Base-by-base conservation (phyloP, 306 rosid species). In the Abrus precatorius region DNA sequence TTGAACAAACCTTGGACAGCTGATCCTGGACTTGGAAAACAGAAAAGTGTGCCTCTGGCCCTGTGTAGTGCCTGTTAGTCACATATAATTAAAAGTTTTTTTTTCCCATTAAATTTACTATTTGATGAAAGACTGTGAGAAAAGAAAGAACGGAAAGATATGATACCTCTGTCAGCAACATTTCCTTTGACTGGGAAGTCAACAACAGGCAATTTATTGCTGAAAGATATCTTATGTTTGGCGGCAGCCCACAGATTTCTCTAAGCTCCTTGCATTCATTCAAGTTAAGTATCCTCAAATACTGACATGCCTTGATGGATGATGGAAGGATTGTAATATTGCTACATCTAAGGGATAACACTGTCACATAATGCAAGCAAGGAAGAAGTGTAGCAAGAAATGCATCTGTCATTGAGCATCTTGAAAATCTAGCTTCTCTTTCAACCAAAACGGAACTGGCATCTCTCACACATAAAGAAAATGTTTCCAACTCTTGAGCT, bases 321-420 rank as follows among this genome's bases (percentile, higher is more conserved):
- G 50, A 65, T 12, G 81, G 81, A 12, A 77, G 65, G 5, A 50
- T 11, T 40, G 54, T 65, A 55, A 77, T 34, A 3, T 40, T 34
- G 38, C 13, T 75, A 1, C 1, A 3, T 27, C 4, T 5, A 28
- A 77, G 54, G 43, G 1, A 28, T 53, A 77, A 52, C 1, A 1
- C 0, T 40, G 49, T 14, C 44, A 65, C 52, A 11, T 29, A 5
- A 45, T 14, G 34, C 3, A 77, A 66, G 30, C 45, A 77, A 1
- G 74, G 64, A 1, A 77, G 7, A 28, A 49, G 7, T 4, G 43
- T 29, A 41, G 41, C 12, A 0, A 66, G 47, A 66, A 77, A 40
- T 28, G 36, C 30, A 41, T 13, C 7, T 41, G 34, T 53, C 10
- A 77, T 36, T 20, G 11, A 3, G n/a, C 53, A 34, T 1, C 10